A percentile compares a stretch with the other conserved stretches of the same genome.
Evolutionary conservation across 176 grass and related monocot species (phyloP).

Genomic region (Oryza rufipogon): DNA sequence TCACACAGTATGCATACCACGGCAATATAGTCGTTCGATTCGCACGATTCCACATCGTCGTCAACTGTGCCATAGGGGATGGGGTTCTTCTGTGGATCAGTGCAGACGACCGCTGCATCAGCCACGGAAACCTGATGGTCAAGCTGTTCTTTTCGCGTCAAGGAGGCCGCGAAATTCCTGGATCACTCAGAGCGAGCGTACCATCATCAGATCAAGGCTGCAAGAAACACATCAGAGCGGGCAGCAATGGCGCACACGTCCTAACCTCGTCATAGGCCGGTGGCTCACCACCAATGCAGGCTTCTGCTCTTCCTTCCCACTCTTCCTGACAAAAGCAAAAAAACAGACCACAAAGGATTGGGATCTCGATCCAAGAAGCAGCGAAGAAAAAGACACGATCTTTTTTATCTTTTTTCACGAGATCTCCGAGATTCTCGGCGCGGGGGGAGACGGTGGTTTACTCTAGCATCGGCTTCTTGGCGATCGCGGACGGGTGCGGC

Average conservation of each 20-base stretch:
- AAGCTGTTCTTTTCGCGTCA: conserved; percentile 43
- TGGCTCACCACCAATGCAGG: conserved; percentile 12
- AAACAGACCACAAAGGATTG: not conserved
- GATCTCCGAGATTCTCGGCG: conserved; percentile 8
- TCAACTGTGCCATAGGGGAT: conserved; percentile 5
- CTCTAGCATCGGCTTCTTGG: conserved; percentile 64
- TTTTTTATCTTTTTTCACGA: not conserved
- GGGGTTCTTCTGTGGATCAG: conserved; percentile 29
- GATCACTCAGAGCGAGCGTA: conserved; percentile 16
- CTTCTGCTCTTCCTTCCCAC: conserved; percentile 30
- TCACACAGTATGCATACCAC: conserved; percentile 52
- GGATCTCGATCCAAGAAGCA: conserved; percentile 33
- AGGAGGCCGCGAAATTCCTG: conserved; percentile 62
- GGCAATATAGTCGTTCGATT: conserved; percentile 27
- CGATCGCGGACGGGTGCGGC: conserved; percentile 42
- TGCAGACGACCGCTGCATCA: not conserved
- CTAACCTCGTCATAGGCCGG: conserved; percentile 75
- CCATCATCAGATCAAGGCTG: not conserved
- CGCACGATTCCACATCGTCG: conserved; percentile 24
- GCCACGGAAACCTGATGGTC: conserved; percentile 32
- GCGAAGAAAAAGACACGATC: conserved; percentile 12
- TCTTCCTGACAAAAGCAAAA: conserved; percentile 46
- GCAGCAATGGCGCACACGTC: not conserved
- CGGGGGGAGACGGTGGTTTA: conserved; percentile 42
- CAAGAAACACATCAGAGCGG: conserved; percentile 29